Conservation (phyloP, 768 basidiomycete genomes). For the Tricholomella constricta region DNA sequence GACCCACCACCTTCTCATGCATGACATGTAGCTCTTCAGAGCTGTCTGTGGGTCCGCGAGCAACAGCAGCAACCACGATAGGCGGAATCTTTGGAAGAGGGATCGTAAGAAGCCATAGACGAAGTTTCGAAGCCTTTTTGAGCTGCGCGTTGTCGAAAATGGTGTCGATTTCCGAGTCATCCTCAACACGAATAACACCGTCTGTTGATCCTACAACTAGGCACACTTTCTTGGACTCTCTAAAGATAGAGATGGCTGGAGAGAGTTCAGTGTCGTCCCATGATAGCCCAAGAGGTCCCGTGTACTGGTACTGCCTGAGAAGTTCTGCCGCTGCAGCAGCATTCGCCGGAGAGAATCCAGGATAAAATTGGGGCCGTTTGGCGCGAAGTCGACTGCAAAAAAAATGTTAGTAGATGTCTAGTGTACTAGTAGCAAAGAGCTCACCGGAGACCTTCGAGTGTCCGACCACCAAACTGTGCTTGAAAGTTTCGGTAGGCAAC, state of each 20-base stretch:
- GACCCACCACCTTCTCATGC: slow-evolving; percentile 5
- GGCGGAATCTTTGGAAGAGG: slow-evolving; percentile 34
- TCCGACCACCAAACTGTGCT: too few species aligned
- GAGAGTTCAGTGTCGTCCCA: neutral
- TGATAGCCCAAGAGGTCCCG: neutral
- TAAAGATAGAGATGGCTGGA: neutral
- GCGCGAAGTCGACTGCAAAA: neutral
- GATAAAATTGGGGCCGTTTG: neutral
- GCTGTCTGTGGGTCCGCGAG: slow-evolving; percentile 21
- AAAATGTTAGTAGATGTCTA: neutral
- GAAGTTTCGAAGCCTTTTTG: slow-evolving; percentile 23
- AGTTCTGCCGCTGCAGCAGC: neutral
- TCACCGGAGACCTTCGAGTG: neutral
- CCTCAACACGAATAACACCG: neutral
- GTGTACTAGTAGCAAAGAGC: neutral
- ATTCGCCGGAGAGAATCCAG: neutral
- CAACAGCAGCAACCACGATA: slow-evolving; percentile 33
- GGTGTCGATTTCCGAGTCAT: neutral
- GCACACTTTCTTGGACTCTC: neutral
- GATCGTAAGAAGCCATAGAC: slow-evolving; percentile 33
- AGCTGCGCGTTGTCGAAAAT: neutral
- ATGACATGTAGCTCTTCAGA: slow-evolving; percentile 18
- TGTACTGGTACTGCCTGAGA: neutral
- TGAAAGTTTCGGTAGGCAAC: too few species aligned
- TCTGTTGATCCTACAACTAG: neutral